Evolutionary conservation across 2,329 filamentous ascomycete species (phyloP).

Genomic region (Cytospora paraplurivora): DNA sequence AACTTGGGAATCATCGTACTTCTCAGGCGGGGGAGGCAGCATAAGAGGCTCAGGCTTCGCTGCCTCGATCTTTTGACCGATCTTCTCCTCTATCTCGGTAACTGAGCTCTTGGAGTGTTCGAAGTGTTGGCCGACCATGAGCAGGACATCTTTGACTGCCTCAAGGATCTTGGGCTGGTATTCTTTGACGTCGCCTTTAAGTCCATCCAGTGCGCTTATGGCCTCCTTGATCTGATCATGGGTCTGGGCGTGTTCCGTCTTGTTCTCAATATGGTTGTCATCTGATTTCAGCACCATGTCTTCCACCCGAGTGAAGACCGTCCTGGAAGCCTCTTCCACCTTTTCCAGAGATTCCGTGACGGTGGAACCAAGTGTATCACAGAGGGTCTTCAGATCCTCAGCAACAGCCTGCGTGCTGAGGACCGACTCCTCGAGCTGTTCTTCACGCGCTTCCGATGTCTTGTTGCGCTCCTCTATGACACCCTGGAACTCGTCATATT

Average conservation of each 20-base stretch:
- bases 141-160: slow-evolving; percentile 81
- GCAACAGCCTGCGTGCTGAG: slow-evolving; percentile 75
- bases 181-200: slow-evolving; percentile 79
- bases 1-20: slow-evolving; percentile 48
- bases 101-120: slow-evolving; percentile 77
- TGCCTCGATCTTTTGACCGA: slow-evolving; percentile 63
- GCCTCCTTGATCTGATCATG: slow-evolving; percentile 79
- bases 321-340: slow-evolving; percentile 84
- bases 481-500: slow-evolving; percentile 84
- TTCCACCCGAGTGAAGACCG: slow-evolving; percentile 80
- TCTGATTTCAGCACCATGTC: slow-evolving; percentile 76
- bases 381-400: slow-evolving; percentile 83
- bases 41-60: slow-evolving; percentile 62
- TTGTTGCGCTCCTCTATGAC: slow-evolving; percentile 73
- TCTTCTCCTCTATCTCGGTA: slow-evolving; percentile 56
- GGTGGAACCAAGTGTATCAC: slow-evolving; percentile 80
- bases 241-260: slow-evolving; percentile 79
- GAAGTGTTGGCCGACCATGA: slow-evolving; percentile 81
- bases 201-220: slow-evolving; percentile 68
- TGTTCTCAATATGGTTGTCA: slow-evolving; percentile 71
- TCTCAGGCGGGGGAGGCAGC: slow-evolving; percentile 58
- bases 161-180: slow-evolving; percentile 88
- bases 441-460: slow-evolving; percentile 71
- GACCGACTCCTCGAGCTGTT: slow-evolving; percentile 72
- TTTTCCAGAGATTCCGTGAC: slow-evolving; percentile 84